phyloP scores from a whole-genome alignment of 805 yeast species.

The Allodekkera sacchari region DNA sequence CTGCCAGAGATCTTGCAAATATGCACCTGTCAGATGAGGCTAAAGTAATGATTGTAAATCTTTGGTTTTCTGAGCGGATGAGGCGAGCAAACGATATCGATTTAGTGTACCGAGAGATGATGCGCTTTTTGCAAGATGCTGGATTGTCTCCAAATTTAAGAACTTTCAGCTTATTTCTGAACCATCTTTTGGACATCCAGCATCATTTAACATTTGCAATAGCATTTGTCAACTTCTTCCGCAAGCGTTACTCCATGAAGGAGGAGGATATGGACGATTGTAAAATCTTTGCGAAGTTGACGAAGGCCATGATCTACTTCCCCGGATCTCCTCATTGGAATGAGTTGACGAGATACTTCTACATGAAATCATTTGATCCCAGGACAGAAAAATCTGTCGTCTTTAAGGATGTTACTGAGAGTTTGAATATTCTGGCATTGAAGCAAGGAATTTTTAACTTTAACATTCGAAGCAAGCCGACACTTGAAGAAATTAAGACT shows the following conservation, averaged over 20 bases:
- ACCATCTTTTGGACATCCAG: slow-evolving; percentile 6
- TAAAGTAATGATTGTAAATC: neutral
- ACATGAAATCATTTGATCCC: slow-evolving; percentile 8
- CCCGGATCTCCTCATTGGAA: slow-evolving; percentile 10
- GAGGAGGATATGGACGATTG: neutral
- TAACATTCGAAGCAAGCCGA: slow-evolving; percentile 8
- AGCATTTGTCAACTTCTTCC: slow-evolving; percentile 11
- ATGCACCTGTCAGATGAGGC: neutral
- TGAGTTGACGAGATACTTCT: slow-evolving; percentile 11
- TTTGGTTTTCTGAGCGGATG: no score
- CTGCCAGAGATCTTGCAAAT: no score
- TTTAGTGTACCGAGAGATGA: no score
- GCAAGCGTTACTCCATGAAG: slow-evolving; percentile 3
- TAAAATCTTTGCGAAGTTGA: neutral
- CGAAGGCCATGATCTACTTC: neutral
- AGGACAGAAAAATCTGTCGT: neutral
- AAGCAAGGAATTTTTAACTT: slow-evolving; percentile 4
- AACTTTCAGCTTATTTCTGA: slow-evolving; percentile 7
- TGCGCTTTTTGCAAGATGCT: no score
- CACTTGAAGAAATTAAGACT: slow-evolving; percentile 9
- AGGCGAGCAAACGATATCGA: no score
- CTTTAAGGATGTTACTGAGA: neutral
- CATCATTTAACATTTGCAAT: slow-evolving; percentile 14
- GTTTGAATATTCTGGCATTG: slow-evolving; percentile 1
- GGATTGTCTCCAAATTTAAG: slow-evolving; percentile 2